Conservation (phyloP, 768 basidiomycete genomes). For the Mycena crocata region DNA sequence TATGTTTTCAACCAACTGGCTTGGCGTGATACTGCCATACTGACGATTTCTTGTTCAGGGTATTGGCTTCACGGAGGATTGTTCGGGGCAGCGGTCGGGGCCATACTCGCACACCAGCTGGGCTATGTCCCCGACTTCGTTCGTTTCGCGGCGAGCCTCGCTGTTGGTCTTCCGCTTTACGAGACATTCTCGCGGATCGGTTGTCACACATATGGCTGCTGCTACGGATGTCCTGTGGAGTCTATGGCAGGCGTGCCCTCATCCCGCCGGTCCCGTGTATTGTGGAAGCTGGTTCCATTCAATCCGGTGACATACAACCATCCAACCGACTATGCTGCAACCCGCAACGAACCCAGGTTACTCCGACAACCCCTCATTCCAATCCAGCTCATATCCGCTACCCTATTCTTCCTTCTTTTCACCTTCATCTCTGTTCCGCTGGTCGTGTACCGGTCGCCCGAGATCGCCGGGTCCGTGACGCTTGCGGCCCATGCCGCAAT, state of each 20-base stretch:
- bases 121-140: constrained; percentile 25
- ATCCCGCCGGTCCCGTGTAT: neutral
- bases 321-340: constrained; percentile 31
- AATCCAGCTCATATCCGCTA: constrained; percentile 37
- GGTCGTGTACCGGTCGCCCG: neutral
- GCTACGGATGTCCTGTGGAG: constrained; percentile 32
- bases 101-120: neutral
- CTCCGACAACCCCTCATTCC: constrained; percentile 28
- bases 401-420: constrained; percentile 32
- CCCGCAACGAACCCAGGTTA: constrained; percentile 32
- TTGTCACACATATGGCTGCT: constrained; percentile 38
- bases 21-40: too few species aligned
- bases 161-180: constrained; percentile 36
- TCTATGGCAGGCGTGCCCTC: neutral
- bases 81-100: constrained; percentile 28
- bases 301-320: constrained; percentile 28
- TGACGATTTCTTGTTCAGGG: constrained; percentile 31
- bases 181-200: constrained; percentile 33
- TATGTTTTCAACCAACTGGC: too few species aligned
- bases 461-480: constrained; percentile 26
- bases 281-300: constrained; percentile 24
- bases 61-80: constrained; percentile 38
- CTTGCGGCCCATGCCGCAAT: constrained; percentile 26
- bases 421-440: constrained; percentile 12
- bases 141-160: constrained; percentile 27